Conservation (phyloP, 768 basidiomycete species). For the Botryobasidium botryosum region DNA sequence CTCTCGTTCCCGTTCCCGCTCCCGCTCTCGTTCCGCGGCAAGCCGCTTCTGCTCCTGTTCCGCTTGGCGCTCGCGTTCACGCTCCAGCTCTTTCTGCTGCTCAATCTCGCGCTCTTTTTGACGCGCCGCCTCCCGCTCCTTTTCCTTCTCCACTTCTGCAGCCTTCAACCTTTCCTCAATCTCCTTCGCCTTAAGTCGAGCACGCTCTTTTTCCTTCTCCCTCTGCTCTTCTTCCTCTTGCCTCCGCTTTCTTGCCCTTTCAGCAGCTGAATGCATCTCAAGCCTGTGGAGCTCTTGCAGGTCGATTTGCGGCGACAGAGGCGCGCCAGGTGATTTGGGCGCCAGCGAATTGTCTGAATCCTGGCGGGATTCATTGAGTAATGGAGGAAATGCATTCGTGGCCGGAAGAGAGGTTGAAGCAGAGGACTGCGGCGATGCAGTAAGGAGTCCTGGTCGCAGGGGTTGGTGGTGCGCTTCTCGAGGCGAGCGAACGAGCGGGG, state of each 20-base stretch:
- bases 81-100: constrained; percentile 10
- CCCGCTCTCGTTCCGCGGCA: no score
- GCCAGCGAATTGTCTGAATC: background rate
- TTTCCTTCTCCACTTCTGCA: constrained; percentile 9
- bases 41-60: background rate
- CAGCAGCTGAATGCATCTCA: constrained; percentile 77
- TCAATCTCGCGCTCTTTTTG: constrained; percentile 8
- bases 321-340: background rate
- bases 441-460: no score
- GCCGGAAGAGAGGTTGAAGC: no score
- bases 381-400: no score
- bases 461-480: no score
- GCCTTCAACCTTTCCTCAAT: constrained; percentile 16
- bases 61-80: constrained; percentile 3
- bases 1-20: background rate
- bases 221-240: constrained; percentile 74
- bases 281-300: no score
- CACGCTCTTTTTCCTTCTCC: constrained; percentile 64
- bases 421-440: no score
- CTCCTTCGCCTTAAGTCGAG: constrained; percentile 43
- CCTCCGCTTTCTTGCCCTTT: constrained; percentile 60
- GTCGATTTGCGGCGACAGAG: constrained; percentile 8
- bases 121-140: constrained; percentile 4
- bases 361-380: no score
- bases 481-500: no score